Evolutionary conservation across 805 yeast species (phyloP).

Genomic region (Ogataea glucozyma): DNA sequence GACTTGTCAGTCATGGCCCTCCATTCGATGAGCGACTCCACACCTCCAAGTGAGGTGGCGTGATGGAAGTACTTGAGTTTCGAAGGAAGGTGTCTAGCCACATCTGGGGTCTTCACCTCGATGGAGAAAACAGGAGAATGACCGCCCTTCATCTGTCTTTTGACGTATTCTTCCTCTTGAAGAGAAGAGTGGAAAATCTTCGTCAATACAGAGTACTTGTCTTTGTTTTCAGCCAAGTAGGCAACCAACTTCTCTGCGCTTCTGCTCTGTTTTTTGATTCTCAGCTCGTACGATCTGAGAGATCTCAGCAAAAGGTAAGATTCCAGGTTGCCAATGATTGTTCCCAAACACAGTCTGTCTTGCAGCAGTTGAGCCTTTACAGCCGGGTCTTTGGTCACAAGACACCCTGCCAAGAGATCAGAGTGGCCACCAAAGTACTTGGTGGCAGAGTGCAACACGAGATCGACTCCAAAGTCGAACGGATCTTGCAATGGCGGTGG

Average conservation of each 20-base stretch:
- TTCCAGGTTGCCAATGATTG: constrained; percentile 78
- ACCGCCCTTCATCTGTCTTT: constrained; percentile 64
- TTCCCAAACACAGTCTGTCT: constrained; percentile 75
- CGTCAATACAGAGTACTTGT: constrained; percentile 48
- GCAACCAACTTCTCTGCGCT: constrained; percentile 64
- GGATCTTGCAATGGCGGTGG: constrained; percentile 89
- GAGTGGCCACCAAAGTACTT: constrained; percentile 97
- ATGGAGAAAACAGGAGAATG: constrained; percentile 76
- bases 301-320: constrained; percentile 74
- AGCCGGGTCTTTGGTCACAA: constrained; percentile 60
- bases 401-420: constrained; percentile 80
- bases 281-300: constrained; percentile 73
- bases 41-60: constrained; percentile 92
- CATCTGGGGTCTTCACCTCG: constrained; percentile 46
- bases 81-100: constrained; percentile 66
- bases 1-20: constrained; percentile 68
- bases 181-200: constrained; percentile 71
- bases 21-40: constrained; percentile 90
- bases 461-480: constrained; percentile 79
- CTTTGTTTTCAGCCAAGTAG: constrained; percentile 52
- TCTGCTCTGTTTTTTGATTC: constrained; percentile 65
- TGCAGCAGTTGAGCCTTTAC: constrained; percentile 47
- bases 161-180: constrained; percentile 69
- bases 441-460: constrained; percentile 91
- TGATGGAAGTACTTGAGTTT: constrained; percentile 74